Evolutionary conservation across 345 rosid genomes (phyloP).

Genomic region (Acer yangbiense): DNA sequence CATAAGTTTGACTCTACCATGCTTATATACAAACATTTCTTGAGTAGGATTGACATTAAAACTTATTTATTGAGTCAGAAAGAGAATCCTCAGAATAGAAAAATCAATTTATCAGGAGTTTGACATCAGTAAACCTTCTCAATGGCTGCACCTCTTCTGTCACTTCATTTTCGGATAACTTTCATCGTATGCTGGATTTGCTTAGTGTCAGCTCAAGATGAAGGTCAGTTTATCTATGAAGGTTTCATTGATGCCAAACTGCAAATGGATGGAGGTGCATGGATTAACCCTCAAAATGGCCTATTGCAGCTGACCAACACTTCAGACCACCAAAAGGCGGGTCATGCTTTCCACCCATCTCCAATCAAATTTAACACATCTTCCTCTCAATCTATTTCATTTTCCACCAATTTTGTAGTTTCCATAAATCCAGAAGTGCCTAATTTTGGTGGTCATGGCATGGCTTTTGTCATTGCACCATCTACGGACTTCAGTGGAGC

Average conservation of each 20-base stretch:
- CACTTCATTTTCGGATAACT: conserved; percentile 14
- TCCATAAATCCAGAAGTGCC: conserved; percentile 13
- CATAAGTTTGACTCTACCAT: background rate
- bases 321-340: conserved; percentile 21
- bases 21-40: background rate
- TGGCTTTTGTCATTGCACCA: conserved; percentile 30
- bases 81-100: background rate
- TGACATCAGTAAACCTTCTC: background rate
- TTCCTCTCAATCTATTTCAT: conserved; percentile 20
- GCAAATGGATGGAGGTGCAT: conserved; percentile 15
- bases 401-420: conserved; percentile 26
- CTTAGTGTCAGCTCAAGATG: conserved; percentile 11
- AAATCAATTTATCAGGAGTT: background rate
- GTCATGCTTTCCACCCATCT: conserved; percentile 5
- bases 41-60: background rate
- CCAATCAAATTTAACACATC: conserved; percentile 10
- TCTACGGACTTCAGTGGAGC: conserved; percentile 3
- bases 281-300: conserved; percentile 39
- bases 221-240: background rate
- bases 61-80: background rate
- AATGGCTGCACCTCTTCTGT: conserved; percentile 40
- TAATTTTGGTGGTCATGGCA: conserved; percentile 18
- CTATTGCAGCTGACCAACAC: conserved; percentile 60
- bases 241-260: background rate
- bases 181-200: conserved; percentile 13